Evolutionary conservation across 2,329 filamentous ascomycete genomes (phyloP).

Genomic region (Nannizziopsis barbatae): DNA sequence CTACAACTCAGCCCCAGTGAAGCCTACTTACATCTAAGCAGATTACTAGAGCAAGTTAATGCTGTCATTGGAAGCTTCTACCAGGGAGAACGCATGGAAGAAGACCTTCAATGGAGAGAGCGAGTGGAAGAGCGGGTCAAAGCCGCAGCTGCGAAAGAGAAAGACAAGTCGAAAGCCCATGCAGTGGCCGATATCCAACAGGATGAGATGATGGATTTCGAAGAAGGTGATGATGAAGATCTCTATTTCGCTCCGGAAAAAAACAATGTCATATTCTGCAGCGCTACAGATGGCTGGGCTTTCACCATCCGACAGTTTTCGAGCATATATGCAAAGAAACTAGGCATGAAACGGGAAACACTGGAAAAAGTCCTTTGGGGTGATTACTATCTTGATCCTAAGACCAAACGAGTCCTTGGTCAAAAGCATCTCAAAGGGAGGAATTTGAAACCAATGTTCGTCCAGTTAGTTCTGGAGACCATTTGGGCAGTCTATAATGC

Average conservation of each 20-base stretch:
- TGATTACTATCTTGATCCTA: conserved; percentile 90
- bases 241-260: conserved; percentile 97
- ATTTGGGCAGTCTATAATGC: conserved; percentile 94
- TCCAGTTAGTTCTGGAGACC: conserved; percentile 87
- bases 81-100: conserved; percentile 96
- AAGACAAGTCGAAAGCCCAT: conserved; percentile 30
- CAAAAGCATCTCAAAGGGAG: conserved; percentile 88
- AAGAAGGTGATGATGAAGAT: conserved; percentile 90
- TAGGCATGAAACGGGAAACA: conserved; percentile 78
- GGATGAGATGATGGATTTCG: conserved; percentile 50
- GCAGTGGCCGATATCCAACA: conserved; percentile 43
- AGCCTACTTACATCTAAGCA: conserved; percentile 78
- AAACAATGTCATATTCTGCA: conserved; percentile 98
- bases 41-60: conserved; percentile 89
- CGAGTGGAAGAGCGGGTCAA: conserved; percentile 76
- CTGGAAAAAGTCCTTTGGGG: conserved; percentile 96
- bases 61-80: conserved; percentile 96
- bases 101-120: conserved; percentile 92
- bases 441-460: conserved; percentile 89
- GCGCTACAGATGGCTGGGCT: conserved; percentile 96
- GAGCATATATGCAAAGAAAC: conserved; percentile 85
- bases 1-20: conserved; percentile 85
- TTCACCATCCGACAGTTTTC: conserved; percentile 95
- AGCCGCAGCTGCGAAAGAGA: conserved; percentile 52
- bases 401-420: conserved; percentile 85